Percentiles rank a stretch among this genome's conserved stretches.
Conservation (phyloP, 73 alveolate genomes). For the Paramecium octaurelia region DNA sequence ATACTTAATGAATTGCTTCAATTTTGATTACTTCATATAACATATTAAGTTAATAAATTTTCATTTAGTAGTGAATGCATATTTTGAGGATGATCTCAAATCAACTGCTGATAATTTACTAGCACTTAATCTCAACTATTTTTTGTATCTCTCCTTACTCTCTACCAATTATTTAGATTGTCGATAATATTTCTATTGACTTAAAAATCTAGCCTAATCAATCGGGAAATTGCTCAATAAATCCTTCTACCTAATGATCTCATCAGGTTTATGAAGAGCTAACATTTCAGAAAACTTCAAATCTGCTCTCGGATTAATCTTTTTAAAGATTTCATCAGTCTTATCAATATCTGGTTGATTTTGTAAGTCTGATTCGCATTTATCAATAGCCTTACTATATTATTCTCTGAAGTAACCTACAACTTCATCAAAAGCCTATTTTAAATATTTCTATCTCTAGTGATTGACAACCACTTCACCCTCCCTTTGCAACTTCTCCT, state of each 20-base stretch:
- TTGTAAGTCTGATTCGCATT: not conserved
- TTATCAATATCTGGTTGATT: conserved; percentile 14
- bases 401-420: not conserved
- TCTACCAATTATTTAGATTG: not conserved
- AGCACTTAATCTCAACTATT: not conserved
- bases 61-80: not conserved
- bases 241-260: not conserved
- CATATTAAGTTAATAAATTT: not conserved
- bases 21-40: not conserved
- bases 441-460: not conserved
- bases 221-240: conserved; percentile 11
- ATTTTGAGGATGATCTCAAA: not conserved
- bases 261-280: not conserved
- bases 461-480: not conserved
- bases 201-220: not conserved
- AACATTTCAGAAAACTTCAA: not conserved
- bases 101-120: not conserved
- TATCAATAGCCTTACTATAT: not conserved
- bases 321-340: conserved; percentile 14
- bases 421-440: not conserved
- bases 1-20: not conserved
- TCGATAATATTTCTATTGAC: not conserved
- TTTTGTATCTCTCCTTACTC: not conserved
- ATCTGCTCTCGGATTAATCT: not conserved
- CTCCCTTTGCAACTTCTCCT: not conserved